phyloP scores from a whole-genome alignment of 441 rosid species.

The Bruguiera hainesii region DNA sequence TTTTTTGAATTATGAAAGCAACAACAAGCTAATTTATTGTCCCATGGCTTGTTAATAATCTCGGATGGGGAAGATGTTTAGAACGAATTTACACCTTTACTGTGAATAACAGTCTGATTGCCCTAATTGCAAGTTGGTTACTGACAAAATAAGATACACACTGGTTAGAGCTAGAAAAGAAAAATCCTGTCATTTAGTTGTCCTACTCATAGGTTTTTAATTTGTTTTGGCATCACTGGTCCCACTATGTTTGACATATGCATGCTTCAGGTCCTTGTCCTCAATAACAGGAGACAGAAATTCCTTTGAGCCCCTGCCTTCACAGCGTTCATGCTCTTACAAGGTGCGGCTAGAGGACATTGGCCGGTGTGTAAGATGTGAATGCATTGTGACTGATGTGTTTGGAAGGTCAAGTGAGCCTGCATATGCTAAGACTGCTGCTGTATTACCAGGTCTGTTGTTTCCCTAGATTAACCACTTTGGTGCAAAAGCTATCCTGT shows the following conservation, averaged over 20 bases:
- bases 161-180: constrained; percentile 3
- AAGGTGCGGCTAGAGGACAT: constrained; percentile 78
- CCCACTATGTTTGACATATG: constrained; percentile 18
- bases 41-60: too few species aligned
- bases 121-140: neutral
- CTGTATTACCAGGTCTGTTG: constrained; percentile 73
- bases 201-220: neutral
- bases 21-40: neutral
- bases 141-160: neutral
- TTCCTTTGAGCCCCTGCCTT: constrained; percentile 63
- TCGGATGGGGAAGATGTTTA: too few species aligned
- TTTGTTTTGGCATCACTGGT: neutral
- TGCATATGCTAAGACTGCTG: constrained; percentile 64
- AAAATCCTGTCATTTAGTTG: neutral
- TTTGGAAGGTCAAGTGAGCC: constrained; percentile 95
- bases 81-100: too few species aligned
- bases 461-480: constrained; percentile 13
- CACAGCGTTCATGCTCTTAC: constrained; percentile 75
- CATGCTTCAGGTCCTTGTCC: constrained; percentile 68
- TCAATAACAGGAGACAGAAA: constrained; percentile 43
- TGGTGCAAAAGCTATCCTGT: constrained; percentile 5
- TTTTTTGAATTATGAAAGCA: neutral
- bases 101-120: neutral
- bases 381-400: constrained; percentile 87
- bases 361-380: constrained; percentile 84